These are phyloP conservation scores for Gamsiella multidivaricata DNA, from an alignment of 192 early-diverging fungal genomes.

Conservation along the genomic window DNA sequence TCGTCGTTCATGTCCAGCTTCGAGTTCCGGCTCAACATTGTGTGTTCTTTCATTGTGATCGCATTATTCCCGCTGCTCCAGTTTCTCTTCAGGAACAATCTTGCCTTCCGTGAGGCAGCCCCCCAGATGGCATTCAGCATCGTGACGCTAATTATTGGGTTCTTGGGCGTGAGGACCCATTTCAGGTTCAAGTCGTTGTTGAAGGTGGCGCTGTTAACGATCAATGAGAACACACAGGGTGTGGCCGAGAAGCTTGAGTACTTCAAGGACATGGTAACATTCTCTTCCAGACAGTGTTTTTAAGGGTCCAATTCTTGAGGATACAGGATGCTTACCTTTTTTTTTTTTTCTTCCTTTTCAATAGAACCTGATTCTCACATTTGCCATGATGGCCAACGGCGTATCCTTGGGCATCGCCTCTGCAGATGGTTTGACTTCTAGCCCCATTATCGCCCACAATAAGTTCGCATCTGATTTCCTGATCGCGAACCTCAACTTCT, in stretches of 20 bases:
- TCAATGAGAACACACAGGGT: conserved; percentile 20
- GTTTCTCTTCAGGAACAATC: conserved; percentile 26
- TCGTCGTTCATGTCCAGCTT: conserved; percentile 41
- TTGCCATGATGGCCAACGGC: conserved; percentile 7
- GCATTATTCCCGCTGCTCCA: conserved; percentile 17
- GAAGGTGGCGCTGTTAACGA: neutral
- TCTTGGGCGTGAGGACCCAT: conserved; percentile 18
- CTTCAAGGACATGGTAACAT: conserved; percentile 49
- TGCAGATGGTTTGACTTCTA: conserved; percentile 12
- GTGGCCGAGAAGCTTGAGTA: conserved; percentile 33
- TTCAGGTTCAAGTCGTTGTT: conserved; percentile 6
- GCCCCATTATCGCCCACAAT: conserved; percentile 19
- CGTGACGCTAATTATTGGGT: conserved; percentile 12
- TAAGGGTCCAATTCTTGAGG: too few relatives aligned
- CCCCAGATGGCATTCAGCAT: conserved; percentile 29
- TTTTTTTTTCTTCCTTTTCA: neutral
- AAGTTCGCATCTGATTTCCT: conserved; percentile 39
- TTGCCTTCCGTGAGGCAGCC: conserved; percentile 8
- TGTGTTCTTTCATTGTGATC: conserved; percentile 9
- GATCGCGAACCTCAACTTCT: conserved; percentile 39
- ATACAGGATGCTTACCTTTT: too few relatives aligned
- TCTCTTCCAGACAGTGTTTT: too few relatives aligned
- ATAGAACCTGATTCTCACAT: conserved; percentile 30
- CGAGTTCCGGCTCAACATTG: conserved; percentile 27
- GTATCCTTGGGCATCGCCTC: conserved; percentile 18